Percentiles rank a stretch among this genome's conserved stretches.
phyloP scores from a whole-genome alignment of 768 basidiomycete species.

The Naganishia kalamii region DNA sequence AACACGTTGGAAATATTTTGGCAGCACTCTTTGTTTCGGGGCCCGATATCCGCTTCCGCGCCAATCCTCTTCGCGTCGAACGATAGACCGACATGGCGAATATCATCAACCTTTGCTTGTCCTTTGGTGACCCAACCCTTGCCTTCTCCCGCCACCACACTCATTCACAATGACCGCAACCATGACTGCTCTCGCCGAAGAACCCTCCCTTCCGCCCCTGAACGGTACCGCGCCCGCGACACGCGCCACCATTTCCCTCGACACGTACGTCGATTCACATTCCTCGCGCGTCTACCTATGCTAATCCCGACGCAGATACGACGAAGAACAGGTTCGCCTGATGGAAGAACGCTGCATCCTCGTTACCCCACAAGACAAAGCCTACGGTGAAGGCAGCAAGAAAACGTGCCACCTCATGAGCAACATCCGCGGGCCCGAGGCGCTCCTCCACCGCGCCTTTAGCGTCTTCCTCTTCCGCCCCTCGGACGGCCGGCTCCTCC shows the following conservation, averaged over 20 bases:
- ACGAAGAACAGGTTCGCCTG: conserved; percentile 81
- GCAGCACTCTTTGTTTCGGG: not conserved
- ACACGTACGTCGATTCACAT: too few species aligned
- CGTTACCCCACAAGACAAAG: conserved; percentile 41
- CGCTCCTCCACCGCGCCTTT: conserved; percentile 93
- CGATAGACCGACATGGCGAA: not conserved
- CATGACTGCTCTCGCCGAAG: conserved; percentile 7
- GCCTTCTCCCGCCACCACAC: not conserved
- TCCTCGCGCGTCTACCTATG: too few species aligned
- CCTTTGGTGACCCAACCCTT: not conserved
- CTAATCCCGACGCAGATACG: conserved; percentile 77
- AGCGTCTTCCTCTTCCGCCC: conserved; percentile 95
- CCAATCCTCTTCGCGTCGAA: not conserved
- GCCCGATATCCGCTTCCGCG: not conserved
- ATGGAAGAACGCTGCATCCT: conserved; percentile 73
- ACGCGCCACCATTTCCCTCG: conserved; percentile 15
- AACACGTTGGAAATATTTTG: not conserved
- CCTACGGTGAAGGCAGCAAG: conserved; percentile 62
- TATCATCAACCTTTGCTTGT: not conserved
- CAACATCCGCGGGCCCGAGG: conserved; percentile 66
- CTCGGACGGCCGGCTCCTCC: conserved; percentile 79
- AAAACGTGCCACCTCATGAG: conserved; percentile 97
- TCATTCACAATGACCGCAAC: not conserved
- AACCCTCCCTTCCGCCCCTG: conserved; percentile 5
- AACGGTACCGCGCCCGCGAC: not conserved